Conservation (phyloP, 2,329 filamentous ascomycete species). For the Nannizziopsis arthrosporioides region DNA sequence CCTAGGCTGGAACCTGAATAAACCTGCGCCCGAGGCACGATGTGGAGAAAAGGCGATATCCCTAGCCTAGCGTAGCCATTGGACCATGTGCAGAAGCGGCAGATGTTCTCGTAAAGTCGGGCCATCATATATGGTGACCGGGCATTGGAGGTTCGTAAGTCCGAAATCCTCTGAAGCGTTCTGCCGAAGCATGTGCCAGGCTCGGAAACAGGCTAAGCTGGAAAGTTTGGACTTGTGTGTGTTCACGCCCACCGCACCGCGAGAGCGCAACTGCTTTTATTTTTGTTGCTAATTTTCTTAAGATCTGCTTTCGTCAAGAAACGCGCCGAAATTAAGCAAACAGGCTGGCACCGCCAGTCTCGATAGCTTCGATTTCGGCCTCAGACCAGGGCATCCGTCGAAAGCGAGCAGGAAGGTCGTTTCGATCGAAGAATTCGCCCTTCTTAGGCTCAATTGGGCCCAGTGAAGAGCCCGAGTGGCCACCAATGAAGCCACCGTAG, state of each 20-base stretch:
- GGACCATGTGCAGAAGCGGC: no score
- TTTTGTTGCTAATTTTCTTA: neutral
- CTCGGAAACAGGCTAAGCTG: neutral
- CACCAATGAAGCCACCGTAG: constrained; percentile 40
- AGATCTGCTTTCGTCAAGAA: neutral
- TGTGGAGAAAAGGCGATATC: neutral
- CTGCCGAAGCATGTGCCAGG: neutral
- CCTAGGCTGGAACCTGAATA: neutral
- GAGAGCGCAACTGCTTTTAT: constrained; percentile 1
- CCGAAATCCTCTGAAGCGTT: neutral
- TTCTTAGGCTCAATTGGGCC: constrained; percentile 58
- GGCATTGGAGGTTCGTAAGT: neutral
- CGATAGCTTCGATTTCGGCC: constrained; percentile 88
- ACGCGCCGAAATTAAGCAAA: constrained; percentile 35
- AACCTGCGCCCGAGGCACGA: neutral
- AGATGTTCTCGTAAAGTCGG: neutral
- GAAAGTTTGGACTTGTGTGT: neutral
- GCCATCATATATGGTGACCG: neutral
- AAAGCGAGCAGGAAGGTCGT: constrained; percentile 77
- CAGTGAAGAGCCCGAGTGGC: constrained; percentile 54
- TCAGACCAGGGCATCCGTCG: constrained; percentile 59
- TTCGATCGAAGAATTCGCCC: constrained; percentile 78
- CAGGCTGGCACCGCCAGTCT: constrained; percentile 75
- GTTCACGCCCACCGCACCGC: constrained; percentile 3
- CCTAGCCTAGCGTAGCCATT: no score